A percentile compares a stretch with the other conserved stretches of the same genome.
Evolutionary conservation across 1,284 basidiomycete genomes (phyloP).

Genomic region (Mycena citricolor): DNA sequence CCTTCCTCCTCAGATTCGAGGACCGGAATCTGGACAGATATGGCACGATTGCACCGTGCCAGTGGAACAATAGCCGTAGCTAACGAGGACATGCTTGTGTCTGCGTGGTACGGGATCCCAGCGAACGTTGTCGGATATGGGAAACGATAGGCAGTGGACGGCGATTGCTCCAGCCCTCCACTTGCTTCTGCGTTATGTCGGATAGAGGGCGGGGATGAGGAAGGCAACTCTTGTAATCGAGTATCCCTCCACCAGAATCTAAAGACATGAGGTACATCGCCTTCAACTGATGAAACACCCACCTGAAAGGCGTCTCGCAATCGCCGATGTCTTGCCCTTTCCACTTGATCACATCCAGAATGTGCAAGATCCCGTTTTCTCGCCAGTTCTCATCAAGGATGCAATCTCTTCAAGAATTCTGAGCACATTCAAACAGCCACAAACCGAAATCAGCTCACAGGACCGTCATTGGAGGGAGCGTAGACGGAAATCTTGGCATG

Average conservation of each 20-base stretch:
- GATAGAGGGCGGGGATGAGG: slow-evolving; percentile 46
- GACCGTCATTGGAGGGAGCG: slow-evolving; percentile 69
- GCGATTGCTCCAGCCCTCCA: neutral
- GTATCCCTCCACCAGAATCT: slow-evolving; percentile 82
- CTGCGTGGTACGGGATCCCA: slow-evolving; percentile 66
- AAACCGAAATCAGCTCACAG: no score
- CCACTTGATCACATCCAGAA: slow-evolving; percentile 78
- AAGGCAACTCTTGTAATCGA: slow-evolving; percentile 62
- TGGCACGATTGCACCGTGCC: slow-evolving; percentile 49
- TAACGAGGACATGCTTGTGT: slow-evolving; percentile 52
- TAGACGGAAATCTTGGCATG: slow-evolving; percentile 70
- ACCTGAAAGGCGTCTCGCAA: slow-evolving; percentile 79
- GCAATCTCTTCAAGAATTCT: slow-evolving; percentile 67
- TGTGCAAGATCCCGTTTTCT: slow-evolving; percentile 72
- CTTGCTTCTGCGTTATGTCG: neutral
- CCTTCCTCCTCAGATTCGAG: slow-evolving; percentile 23
- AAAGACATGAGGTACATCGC: slow-evolving; percentile 1
- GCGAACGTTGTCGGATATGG: slow-evolving; percentile 68
- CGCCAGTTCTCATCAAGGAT: slow-evolving; percentile 74
- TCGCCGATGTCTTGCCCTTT: slow-evolving; percentile 78
- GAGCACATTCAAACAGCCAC: no score
- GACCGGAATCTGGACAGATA: slow-evolving; percentile 42
- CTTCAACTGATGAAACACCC: slow-evolving; percentile 20
- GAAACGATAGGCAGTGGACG: slow-evolving; percentile 46
- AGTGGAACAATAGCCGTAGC: slow-evolving; percentile 56